These are phyloP conservation scores for Nemania serpens DNA, from an alignment of 2,329 filamentous ascomycete genomes.

Conservation along the genomic window DNA sequence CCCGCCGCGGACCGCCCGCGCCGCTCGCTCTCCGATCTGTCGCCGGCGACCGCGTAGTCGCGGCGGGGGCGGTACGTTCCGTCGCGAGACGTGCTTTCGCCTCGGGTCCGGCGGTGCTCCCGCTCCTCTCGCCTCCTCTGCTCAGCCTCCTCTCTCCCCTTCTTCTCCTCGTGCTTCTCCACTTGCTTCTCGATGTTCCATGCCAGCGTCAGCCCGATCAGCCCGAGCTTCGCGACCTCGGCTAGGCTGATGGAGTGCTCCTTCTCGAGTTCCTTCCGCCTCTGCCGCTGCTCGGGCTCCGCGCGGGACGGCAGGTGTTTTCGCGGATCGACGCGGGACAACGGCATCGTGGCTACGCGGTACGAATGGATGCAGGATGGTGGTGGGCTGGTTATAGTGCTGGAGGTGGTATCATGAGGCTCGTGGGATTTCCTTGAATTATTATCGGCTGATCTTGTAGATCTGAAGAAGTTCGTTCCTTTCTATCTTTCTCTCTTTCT, in stretches of 20 bases:
- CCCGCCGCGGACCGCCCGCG: neutral
- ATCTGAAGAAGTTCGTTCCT: too few species aligned
- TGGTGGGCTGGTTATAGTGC: too few species aligned
- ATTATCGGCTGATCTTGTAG: too few species aligned
- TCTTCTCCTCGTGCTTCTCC: constrained; percentile 39
- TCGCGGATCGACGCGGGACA: constrained; percentile 29
- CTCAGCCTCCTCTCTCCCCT: constrained; percentile 36
- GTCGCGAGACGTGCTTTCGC: constrained; percentile 21
- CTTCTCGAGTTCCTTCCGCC: constrained; percentile 48
- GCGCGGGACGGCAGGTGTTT: constrained; percentile 45
- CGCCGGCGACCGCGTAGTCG: neutral
- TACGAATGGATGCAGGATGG: neutral
- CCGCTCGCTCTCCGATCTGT: neutral
- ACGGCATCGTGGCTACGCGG: constrained; percentile 14
- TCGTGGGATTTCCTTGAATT: too few species aligned
- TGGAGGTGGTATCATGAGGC: too few species aligned
- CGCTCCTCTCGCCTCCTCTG: constrained; percentile 31
- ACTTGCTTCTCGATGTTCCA: constrained; percentile 50
- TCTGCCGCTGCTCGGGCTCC: constrained; percentile 44
- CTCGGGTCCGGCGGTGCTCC: constrained; percentile 23
- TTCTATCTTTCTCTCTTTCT: too few species aligned
- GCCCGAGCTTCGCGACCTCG: constrained; percentile 37
- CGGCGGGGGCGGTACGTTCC: constrained; percentile 14
- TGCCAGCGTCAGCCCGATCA: constrained; percentile 45
- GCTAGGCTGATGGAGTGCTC: constrained; percentile 49